A percentile compares a stretch with the other conserved stretches of the same genome.
phyloP scores from a whole-genome alignment of 768 basidiomycete species.

The Mycena epipterygia region DNA sequence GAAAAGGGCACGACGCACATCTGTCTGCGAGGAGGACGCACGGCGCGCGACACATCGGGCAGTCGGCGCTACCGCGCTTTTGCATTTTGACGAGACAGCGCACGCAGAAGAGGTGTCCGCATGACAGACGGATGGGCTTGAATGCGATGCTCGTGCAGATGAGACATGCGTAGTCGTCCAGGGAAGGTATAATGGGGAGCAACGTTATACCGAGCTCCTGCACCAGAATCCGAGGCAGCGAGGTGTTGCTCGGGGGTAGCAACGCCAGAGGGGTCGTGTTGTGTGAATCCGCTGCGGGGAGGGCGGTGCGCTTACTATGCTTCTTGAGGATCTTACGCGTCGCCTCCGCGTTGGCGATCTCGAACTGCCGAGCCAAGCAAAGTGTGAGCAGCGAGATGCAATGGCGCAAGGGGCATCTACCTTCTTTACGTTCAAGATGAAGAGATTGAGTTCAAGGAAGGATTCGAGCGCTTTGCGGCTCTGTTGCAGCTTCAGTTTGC shows the following conservation, averaged over 20 bases:
- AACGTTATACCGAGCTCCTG: conserved; percentile 87
- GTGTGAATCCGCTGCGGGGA: conserved; percentile 57
- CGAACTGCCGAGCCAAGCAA: conserved; percentile 64
- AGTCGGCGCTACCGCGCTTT: conserved; percentile 78
- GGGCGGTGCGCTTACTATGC: conserved; percentile 89
- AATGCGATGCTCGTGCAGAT: conserved; percentile 94
- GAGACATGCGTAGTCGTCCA: conserved; percentile 89
- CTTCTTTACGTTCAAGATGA: conserved; percentile 87
- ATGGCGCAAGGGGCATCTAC: conserved; percentile 41
- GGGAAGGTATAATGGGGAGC: conserved; percentile 82
- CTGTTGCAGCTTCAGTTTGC: conserved; percentile 68
- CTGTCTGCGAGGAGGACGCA: conserved; percentile 83
- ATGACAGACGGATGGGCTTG: conserved; percentile 88
- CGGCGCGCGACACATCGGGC: conserved; percentile 88
- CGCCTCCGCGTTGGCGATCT: conserved; percentile 88
- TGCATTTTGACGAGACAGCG: conserved; percentile 94
- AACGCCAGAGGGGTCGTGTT: conserved; percentile 49
- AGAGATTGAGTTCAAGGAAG: conserved; percentile 83
- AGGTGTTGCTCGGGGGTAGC: conserved; percentile 42
- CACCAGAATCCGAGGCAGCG: conserved; percentile 76
- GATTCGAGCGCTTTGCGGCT: conserved; percentile 72
- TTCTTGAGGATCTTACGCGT: conserved; percentile 96
- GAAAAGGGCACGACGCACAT: conserved; percentile 61
- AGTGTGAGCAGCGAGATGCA: background rate
- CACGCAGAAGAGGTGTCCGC: conserved; percentile 85